Evolutionary conservation across 441 rosid species (phyloP).

Genomic region (Theobroma grandiflorum): DNA sequence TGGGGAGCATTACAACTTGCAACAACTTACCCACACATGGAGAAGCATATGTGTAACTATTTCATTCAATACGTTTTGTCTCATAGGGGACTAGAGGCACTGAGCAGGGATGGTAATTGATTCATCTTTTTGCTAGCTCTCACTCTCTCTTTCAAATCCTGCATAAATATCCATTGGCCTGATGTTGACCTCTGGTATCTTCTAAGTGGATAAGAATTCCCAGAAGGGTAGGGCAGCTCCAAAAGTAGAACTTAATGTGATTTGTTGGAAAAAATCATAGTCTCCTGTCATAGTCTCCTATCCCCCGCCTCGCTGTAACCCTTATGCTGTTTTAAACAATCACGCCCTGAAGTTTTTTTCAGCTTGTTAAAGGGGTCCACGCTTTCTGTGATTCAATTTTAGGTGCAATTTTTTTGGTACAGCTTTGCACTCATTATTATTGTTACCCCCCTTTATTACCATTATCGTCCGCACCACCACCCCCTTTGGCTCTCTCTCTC

Average conservation of each 20-base stretch:
- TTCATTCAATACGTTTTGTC: background rate
- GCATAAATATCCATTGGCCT: background rate
- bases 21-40: conserved; percentile 13
- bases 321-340: background rate
- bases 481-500: background rate
- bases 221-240: background rate
- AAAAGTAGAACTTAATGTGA: background rate
- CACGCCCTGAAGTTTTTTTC: background rate
- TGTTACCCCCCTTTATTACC: background rate
- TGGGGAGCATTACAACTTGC: conserved; percentile 2
- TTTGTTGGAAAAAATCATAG: background rate
- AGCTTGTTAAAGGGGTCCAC: conserved; percentile 16
- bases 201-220: conserved; percentile 5
- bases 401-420: background rate
- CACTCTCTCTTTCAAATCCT: background rate
- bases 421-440: background rate
- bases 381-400: conserved; percentile 11
- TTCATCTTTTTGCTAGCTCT: background rate
- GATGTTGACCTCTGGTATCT: background rate
- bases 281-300: conserved; percentile 1
- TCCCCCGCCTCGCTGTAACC: background rate
- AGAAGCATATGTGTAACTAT: background rate
- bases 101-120: background rate
- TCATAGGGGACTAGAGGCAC: background rate
- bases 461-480: background rate